Percentiles rank a stretch among this genome's conserved stretches.
Conservation (phyloP, 495 filamentous ascomycete species). For the Lindgomyces ingoldianus region DNA sequence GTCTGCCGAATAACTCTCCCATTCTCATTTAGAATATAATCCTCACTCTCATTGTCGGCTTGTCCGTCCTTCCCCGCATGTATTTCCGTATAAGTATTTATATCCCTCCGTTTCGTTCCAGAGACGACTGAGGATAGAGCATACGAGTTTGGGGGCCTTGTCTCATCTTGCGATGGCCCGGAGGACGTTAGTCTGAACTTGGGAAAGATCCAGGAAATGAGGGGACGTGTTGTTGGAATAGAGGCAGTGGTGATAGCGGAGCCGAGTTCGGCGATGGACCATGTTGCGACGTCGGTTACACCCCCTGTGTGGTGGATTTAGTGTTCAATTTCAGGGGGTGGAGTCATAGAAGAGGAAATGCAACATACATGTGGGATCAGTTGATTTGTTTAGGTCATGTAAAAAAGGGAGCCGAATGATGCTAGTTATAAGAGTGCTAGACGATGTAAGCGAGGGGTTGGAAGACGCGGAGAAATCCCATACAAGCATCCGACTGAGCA, state of each 20-base stretch:
- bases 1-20: slow-evolving; percentile 2
- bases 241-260: neutral
- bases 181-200: neutral
- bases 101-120: neutral
- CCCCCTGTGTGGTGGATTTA: neutral
- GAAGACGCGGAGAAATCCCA: neutral
- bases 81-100: neutral
- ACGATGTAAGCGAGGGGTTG: neutral
- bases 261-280: slow-evolving; percentile 9
- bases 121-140: too few relatives aligned
- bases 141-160: neutral
- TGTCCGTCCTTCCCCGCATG: neutral
- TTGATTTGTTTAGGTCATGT: neutral
- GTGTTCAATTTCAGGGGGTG: neutral
- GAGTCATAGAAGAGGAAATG: neutral
- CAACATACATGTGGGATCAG: neutral
- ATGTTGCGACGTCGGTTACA: neutral
- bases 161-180: neutral
- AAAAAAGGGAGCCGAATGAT: slow-evolving; percentile 2
- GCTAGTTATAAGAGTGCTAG: neutral
- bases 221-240: neutral
- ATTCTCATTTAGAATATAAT: neutral
- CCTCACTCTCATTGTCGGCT: neutral
- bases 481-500: neutral
- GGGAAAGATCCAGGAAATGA: neutral